Evolutionary conservation across 1,284 basidiomycete genomes (phyloP).

Genomic region (Ganoderma lingzhi): DNA sequence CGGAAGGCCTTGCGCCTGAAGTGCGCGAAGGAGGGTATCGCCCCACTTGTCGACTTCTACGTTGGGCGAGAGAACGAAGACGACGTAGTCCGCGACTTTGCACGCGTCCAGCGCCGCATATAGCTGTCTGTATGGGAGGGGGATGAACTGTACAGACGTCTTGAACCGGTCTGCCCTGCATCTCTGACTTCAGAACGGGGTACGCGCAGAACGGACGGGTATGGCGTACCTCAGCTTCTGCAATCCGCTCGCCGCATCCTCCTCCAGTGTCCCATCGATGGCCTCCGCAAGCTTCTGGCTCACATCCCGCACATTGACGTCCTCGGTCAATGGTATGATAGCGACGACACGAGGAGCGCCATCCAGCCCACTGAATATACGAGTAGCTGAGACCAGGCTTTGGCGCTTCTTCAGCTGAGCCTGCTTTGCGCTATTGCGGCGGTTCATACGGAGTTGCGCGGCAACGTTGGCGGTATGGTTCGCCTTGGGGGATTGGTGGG

Average conservation of each 20-base stretch:
- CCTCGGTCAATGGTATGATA: constrained; percentile 78
- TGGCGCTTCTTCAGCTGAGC: constrained; percentile 75
- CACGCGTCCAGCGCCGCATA: constrained; percentile 89
- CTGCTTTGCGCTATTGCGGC: constrained; percentile 85
- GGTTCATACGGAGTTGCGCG: constrained; percentile 71
- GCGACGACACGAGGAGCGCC: constrained; percentile 85
- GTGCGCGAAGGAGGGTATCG: constrained; percentile 88
- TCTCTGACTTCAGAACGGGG: constrained; percentile 19
- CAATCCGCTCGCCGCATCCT: constrained; percentile 59
- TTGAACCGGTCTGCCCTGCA: constrained; percentile 86
- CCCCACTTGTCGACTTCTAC: constrained; percentile 89
- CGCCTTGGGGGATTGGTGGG: constrained; percentile 61
- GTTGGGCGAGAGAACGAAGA: constrained; percentile 84
- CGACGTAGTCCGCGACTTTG: constrained; percentile 91
- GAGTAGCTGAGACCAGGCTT: constrained; percentile 71
- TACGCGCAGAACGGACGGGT: constrained; percentile 12
- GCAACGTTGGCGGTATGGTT: constrained; percentile 48
- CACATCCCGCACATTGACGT: constrained; percentile 62
- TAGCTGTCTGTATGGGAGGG: constrained; percentile 73
- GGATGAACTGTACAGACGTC: constrained; percentile 88
- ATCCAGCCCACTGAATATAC: constrained; percentile 80
- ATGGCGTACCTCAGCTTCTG: constrained; percentile 71
- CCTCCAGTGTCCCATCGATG: constrained; percentile 65
- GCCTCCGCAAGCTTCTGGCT: constrained; percentile 71
- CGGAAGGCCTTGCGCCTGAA: constrained; percentile 85